phyloP scores from a whole-genome alignment of 2,329 filamentous ascomycete species.

The Fusarium avenaceum region DNA sequence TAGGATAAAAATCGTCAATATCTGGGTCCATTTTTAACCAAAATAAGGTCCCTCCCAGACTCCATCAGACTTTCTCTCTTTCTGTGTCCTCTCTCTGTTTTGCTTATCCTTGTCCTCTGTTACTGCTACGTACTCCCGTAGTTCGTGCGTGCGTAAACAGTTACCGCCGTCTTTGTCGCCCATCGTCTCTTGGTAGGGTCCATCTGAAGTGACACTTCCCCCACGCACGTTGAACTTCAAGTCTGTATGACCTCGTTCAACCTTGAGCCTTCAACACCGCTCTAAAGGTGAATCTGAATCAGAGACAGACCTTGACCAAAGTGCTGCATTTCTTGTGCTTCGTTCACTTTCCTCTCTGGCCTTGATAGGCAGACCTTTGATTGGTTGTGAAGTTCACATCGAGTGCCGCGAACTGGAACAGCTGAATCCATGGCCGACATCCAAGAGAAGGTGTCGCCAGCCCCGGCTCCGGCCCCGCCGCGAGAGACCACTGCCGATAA shows the following conservation, averaged over 20 bases:
- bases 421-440: conserved; percentile 33
- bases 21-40: conserved; percentile 38
- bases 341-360: not conserved
- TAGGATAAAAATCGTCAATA: conserved; percentile 37
- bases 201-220: conserved; percentile 9
- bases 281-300: not conserved
- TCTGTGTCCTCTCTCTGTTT: conserved; percentile 28
- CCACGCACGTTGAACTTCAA: conserved; percentile 16
- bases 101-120: conserved; percentile 27
- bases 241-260: conserved; percentile 4
- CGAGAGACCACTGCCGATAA: conserved; percentile 33
- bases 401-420: conserved; percentile 12
- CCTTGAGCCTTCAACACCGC: conserved; percentile 3
- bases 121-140: conserved; percentile 27
- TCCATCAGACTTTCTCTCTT: conserved; percentile 40
- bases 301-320: not conserved
- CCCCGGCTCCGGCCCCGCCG: conserved; percentile 37
- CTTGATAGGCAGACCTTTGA: not conserved
- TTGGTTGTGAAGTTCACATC: conserved; percentile 1
- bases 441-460: conserved; percentile 38
- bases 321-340: not conserved
- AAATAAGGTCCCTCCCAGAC: conserved; percentile 29
- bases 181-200: conserved; percentile 6
- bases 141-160: conserved; percentile 16
- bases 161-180: conserved; percentile 4